Evolutionary conservation across 805 yeast genomes (phyloP), one percentile per base, ranked within the genome.

Genomic region (Saturnispora hagleri): DNA sequence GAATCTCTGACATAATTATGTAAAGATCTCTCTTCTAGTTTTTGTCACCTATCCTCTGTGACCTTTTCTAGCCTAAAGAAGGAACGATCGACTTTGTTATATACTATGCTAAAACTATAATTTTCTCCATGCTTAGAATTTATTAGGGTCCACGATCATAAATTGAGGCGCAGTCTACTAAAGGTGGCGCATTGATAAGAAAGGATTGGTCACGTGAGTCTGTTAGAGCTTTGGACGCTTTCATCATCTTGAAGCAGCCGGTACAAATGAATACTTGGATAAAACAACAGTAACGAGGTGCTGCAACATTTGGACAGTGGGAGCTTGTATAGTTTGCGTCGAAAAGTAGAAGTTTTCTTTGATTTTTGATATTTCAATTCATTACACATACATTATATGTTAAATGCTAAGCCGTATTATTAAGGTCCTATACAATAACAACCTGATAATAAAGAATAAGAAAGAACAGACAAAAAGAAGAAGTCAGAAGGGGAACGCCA

Each of bases 401-500:
- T 10, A 38, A 38, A 38, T 18, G 24, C 15, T 38, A 38, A 17
- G 26, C 42, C 24, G 22, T 18, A 38, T 18, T 18, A 10, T 18
- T 38, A 38, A 18, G 22, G 22, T 18, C 22, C 5, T 38, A 38
- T 38, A 38, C 22, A 17, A 18, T 18, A 27, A 43, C 33, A 33
- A 13, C 35, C 27, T 31, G 27, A n/a, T 28, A 15, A 45, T 33
- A 22, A 18, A 45, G 26, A 26, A 45, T 17, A 34, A 18, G 17
- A 26, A 35, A 41, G 44, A 17, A 41, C 22, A 27, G 46, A 13
- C n/a, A 43, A 75, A 76, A 74, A 73, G 47, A 66, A 76, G 50
- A 12, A 18, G 34, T 8, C 15, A 9, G 24, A 41, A 9, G 15
- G 34, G 34, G 34, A 3, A 31, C 5, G 34, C n/a, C n/a, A 31